Conservation (phyloP, 2,329 filamentous ascomycete species). For the Paracoccidioides lutzii region DNA sequence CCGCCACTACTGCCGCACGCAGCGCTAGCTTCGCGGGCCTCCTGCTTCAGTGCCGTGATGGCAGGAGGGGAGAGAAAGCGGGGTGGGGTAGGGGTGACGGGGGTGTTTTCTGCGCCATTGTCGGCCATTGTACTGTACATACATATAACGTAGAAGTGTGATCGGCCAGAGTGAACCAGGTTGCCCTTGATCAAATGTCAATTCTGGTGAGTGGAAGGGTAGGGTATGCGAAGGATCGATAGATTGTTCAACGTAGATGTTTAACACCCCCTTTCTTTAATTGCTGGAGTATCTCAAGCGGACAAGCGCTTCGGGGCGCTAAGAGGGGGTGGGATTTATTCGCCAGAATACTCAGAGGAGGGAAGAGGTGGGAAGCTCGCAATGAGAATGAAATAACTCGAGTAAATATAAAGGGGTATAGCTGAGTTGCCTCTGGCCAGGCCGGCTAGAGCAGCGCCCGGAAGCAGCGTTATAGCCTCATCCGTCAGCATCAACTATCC, state of each 20-base stretch:
- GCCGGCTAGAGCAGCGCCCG: slow-evolving; percentile 30
- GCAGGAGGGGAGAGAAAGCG: slow-evolving; percentile 33
- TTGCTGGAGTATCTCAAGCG: not conserved
- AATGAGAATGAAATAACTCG: not conserved
- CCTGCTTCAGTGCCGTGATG: slow-evolving; percentile 32
- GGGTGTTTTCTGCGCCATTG: slow-evolving; percentile 25
- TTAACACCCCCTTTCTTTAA: not conserved
- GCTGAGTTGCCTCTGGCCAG: slow-evolving; percentile 17
- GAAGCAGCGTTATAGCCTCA: slow-evolving; percentile 27
- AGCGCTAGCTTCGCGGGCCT: slow-evolving; percentile 26
- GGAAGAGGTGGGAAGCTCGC: not conserved
- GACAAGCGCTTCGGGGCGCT: not conserved
- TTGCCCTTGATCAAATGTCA: not conserved
- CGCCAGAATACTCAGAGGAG: not conserved
- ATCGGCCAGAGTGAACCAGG: not conserved
- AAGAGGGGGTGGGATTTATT: not conserved
- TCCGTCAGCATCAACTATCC: slow-evolving; percentile 29
- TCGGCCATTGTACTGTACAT: slow-evolving; percentile 24
- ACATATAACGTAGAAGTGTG: not conserved
- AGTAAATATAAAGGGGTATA: not conserved
- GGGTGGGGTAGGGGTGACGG: slow-evolving; percentile 4
- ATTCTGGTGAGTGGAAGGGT: not conserved
- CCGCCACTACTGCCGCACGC: not conserved
- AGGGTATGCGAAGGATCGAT: not conserved
- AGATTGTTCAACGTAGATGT: not conserved